phyloP scores from a whole-genome alignment of 2,329 filamentous ascomycete genomes.

The Neurospora sp. region DNA sequence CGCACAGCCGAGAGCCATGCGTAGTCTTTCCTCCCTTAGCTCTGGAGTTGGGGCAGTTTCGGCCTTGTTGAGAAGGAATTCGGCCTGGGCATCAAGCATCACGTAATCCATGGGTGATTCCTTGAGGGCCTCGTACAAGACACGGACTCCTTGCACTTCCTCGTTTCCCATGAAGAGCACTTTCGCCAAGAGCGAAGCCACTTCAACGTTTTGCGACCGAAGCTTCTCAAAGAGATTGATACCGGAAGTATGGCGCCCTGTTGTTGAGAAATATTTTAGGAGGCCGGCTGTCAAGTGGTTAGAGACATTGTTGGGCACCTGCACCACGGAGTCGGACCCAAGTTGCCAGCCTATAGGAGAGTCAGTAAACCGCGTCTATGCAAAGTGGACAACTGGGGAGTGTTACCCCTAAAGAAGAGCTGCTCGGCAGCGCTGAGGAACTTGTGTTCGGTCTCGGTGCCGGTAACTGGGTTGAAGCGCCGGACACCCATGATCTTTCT shows the following conservation, averaged over 20 bases:
- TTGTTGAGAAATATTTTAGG: slow-evolving; percentile 89
- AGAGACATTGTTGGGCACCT: slow-evolving; percentile 92
- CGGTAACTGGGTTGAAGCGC: slow-evolving; percentile 94
- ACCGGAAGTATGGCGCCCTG: slow-evolving; percentile 84
- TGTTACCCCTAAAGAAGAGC: slow-evolving; percentile 79
- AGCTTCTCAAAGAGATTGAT: slow-evolving; percentile 98
- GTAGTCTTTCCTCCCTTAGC: slow-evolving; percentile 56
- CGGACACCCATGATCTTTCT: slow-evolving; percentile 96
- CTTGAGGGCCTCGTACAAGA: slow-evolving; percentile 79
- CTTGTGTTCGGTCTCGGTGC: slow-evolving; percentile 94
- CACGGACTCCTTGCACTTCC: slow-evolving; percentile 86
- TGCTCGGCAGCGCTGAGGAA: slow-evolving; percentile 91
- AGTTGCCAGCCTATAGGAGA: slow-evolving; percentile 94
- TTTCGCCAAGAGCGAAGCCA: slow-evolving; percentile 82
- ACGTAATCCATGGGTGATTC: slow-evolving; percentile 97
- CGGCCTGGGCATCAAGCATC: slow-evolving; percentile 86
- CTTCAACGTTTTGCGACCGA: slow-evolving; percentile 79
- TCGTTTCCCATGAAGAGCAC: slow-evolving; percentile 93
- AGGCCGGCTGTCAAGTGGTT: slow-evolving; percentile 94
- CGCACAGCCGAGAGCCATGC: slow-evolving; percentile 83
- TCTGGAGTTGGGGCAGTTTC: slow-evolving; percentile 41
- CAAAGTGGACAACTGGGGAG: background rate
- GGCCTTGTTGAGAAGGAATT: slow-evolving; percentile 83
- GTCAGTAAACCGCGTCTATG: slow-evolving; percentile 34
- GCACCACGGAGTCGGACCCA: slow-evolving; percentile 91